Percentiles rank a stretch among this genome's conserved stretches.
These are phyloP conservation scores for Tolypocladium tropicale DNA, from an alignment of 2,329 filamentous ascomycete species.

Conservation along the genomic window DNA sequence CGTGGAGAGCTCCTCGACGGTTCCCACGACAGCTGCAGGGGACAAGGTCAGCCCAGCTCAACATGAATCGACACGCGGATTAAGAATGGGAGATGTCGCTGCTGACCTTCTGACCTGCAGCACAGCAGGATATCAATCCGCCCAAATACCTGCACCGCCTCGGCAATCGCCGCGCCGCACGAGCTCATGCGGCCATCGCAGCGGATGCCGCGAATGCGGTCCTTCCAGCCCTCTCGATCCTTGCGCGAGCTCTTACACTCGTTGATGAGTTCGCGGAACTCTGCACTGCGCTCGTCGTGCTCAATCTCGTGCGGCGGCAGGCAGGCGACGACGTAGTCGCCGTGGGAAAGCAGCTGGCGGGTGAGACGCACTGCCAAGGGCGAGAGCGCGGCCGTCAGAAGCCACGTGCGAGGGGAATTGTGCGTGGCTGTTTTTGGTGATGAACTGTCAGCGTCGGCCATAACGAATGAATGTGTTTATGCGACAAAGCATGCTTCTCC, in stretches of 20 bases:
- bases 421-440: conserved; percentile 42
- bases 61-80: not conserved
- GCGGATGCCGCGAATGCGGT: conserved; percentile 58
- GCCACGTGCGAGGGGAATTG: conserved; percentile 79
- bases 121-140: conserved; percentile 84
- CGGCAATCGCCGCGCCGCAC: conserved; percentile 78
- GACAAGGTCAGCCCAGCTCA: conserved; percentile 3
- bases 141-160: conserved; percentile 76
- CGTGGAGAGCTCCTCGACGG: conserved; percentile 80
- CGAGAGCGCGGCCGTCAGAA: conserved; percentile 78
- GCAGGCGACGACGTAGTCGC: conserved; percentile 82
- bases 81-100: not conserved
- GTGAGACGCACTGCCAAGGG: conserved; percentile 77
- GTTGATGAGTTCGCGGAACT: conserved; percentile 71
- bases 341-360: conserved; percentile 74
- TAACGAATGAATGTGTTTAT: conserved; percentile 4
- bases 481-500: not conserved
- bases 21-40: conserved; percentile 65
- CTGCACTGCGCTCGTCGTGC: conserved; percentile 62
- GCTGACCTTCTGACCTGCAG: conserved; percentile 72
- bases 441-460: conserved; percentile 17
- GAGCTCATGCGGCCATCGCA: conserved; percentile 58
- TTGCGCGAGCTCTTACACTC: conserved; percentile 53
- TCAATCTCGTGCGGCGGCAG: conserved; percentile 71
- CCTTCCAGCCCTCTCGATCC: conserved; percentile 68